These are phyloP conservation scores for Coniella vitis DNA, from an alignment of 2,329 filamentous ascomycete genomes.

Conservation along the genomic window DNA sequence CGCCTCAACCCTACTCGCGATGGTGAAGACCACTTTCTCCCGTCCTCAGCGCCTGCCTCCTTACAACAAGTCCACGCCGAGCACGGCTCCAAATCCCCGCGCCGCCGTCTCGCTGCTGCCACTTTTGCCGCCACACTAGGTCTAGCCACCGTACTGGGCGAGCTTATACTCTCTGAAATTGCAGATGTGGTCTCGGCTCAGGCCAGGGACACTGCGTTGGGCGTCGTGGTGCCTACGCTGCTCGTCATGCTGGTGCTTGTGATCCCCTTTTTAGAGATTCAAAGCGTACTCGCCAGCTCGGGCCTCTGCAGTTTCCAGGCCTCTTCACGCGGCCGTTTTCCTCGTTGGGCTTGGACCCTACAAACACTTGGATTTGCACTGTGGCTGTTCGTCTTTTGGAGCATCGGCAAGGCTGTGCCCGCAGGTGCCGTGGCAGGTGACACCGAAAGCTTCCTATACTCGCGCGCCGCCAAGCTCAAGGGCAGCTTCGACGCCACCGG, in stretches of 20 bases:
- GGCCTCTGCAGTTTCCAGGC: conserved; percentile 58
- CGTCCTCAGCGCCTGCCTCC: conserved; percentile 52
- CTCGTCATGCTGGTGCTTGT: conserved; percentile 66
- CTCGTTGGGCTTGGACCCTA: conserved; percentile 56
- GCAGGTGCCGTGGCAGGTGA: conserved; percentile 16
- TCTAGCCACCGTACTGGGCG: conserved; percentile 68
- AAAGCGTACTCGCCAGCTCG: conserved; percentile 49
- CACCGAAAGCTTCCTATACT: conserved; percentile 19
- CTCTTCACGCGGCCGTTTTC: conserved; percentile 47
- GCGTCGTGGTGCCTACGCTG: conserved; percentile 62
- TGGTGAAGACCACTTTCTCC: conserved; percentile 55
- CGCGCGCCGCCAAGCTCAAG: conserved; percentile 16
- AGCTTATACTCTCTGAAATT: conserved; percentile 79
- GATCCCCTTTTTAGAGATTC: conserved; percentile 73
- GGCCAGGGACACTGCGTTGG: conserved; percentile 61
- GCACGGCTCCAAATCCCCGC: conserved; percentile 45
- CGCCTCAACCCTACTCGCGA: conserved; percentile 42
- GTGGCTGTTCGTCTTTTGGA: conserved; percentile 76
- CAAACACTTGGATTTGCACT: conserved; percentile 54
- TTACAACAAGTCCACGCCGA: conserved; percentile 54
- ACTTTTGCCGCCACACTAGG: conserved; percentile 74
- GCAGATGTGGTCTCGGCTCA: conserved; percentile 63
- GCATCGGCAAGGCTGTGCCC: conserved; percentile 58
- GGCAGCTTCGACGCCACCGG: conserved; percentile 27
- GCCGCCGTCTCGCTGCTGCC: conserved; percentile 47